Conservation (phyloP, 2,329 filamentous ascomycete species). For the Bimuria novae-zelandiae region DNA sequence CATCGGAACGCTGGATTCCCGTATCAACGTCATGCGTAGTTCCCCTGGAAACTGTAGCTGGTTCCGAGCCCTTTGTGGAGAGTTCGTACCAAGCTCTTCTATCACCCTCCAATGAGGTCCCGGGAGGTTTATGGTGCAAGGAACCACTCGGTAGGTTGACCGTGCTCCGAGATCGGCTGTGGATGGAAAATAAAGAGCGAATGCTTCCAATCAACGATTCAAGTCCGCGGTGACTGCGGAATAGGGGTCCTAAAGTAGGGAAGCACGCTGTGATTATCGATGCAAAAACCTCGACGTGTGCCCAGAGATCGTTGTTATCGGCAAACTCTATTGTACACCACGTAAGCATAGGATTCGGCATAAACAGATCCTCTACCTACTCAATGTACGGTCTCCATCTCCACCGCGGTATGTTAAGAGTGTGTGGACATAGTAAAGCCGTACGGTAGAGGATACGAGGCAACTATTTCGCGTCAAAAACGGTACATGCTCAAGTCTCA, state of each 20-base stretch:
- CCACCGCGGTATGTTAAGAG: background rate
- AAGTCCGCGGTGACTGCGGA: background rate
- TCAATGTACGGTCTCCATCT: too few species aligned
- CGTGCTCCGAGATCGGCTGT: background rate
- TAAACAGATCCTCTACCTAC: too few species aligned
- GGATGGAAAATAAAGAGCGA: background rate
- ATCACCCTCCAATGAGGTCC: background rate
- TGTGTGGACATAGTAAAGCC: background rate
- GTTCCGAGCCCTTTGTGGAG: background rate
- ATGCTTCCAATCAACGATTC: background rate
- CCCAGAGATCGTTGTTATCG: conserved; percentile 4
- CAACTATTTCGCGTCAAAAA: background rate
- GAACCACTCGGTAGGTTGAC: background rate
- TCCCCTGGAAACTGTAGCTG: background rate
- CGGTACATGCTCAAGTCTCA: background rate
- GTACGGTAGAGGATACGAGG: background rate
- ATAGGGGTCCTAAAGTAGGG: background rate
- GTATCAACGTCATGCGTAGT: background rate
- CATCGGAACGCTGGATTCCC: background rate
- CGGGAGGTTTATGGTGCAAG: background rate
- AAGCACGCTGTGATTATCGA: conserved; percentile 7
- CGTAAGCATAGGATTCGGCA: too few species aligned
- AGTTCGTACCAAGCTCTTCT: background rate
- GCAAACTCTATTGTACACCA: background rate
- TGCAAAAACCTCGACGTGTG: conserved; percentile 7